These are phyloP conservation scores for Cubamyces lactineus DNA, from an alignment of 768 basidiomycete genomes.

Conservation along the genomic window DNA sequence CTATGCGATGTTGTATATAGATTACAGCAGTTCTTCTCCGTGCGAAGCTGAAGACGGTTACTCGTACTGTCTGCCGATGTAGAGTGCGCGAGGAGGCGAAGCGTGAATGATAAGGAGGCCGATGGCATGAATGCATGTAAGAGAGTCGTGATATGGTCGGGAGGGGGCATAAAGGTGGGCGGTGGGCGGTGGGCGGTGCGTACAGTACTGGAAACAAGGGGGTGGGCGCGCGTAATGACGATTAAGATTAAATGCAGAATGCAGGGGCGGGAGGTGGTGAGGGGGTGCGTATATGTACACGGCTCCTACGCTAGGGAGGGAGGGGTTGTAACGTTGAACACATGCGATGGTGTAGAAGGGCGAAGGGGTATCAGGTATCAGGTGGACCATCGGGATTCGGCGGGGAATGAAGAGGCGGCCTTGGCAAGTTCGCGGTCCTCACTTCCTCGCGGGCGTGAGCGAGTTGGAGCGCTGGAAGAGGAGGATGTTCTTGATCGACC, in stretches of 20 bases:
- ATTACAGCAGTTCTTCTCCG: conserved; percentile 14
- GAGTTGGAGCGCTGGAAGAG: conserved; percentile 30
- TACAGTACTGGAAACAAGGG: conserved; percentile 1
- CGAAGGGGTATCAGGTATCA: background rate
- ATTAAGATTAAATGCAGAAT: conserved; percentile 7
- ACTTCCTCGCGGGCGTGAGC: conserved; percentile 20
- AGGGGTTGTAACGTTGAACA: background rate
- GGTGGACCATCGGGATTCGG: background rate
- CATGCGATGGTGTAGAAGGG: background rate
- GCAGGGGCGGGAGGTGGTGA: background rate
- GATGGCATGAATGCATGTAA: background rate
- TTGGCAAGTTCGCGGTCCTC: background rate
- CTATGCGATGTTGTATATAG: conserved; percentile 9
- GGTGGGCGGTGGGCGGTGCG: too few species aligned
- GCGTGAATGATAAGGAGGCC: background rate
- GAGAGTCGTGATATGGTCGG: background rate
- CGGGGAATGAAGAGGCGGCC: background rate
- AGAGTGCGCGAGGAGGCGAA: background rate
- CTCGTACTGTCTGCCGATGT: too few species aligned
- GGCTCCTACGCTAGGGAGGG: background rate
- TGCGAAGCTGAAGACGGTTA: background rate
- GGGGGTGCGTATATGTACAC: conserved; percentile 11
- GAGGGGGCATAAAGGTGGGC: background rate
- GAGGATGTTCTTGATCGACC: conserved; percentile 24
- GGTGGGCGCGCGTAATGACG: conserved; percentile 1